Percentiles rank a stretch among this genome's conserved stretches.
phyloP scores from a whole-genome alignment of 2,329 filamentous ascomycete species.

The Trichoderma atroviride region DNA sequence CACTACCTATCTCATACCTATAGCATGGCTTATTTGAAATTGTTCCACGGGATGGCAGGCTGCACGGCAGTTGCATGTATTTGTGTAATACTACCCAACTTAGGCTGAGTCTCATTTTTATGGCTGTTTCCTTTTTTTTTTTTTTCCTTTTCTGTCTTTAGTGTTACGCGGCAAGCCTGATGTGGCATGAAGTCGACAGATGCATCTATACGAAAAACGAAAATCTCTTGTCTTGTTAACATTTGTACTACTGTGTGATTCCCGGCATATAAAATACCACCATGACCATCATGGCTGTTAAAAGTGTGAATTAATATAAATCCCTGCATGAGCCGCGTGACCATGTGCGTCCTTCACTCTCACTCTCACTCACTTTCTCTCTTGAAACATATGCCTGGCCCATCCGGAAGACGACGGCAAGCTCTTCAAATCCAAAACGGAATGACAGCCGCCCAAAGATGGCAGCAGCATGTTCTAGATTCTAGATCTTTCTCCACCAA shows the following conservation, averaged over 20 bases:
- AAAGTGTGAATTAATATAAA: not conserved
- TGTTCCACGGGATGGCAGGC: conserved; percentile 8
- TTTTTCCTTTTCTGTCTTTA: not conserved
- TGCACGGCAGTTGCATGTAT: conserved; percentile 18
- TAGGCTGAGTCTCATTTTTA: not conserved
- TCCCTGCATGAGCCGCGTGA: conserved; percentile 13
- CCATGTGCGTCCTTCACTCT: not conserved
- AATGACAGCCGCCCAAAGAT: not conserved
- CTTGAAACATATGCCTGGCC: not conserved
- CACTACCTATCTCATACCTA: not conserved
- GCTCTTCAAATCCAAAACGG: not conserved
- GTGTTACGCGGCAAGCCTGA: not conserved
- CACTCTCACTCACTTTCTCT: not conserved
- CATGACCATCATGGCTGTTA: not conserved
- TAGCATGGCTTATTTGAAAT: conserved; percentile 15
- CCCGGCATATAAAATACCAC: not conserved
- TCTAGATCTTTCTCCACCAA: not conserved
- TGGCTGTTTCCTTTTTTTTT: not conserved
- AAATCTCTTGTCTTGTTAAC: conserved; percentile 1
- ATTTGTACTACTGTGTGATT: not conserved
- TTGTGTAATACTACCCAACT: not conserved
- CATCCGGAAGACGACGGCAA: not conserved
- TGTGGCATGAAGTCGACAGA: conserved; percentile 1
- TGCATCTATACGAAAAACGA: conserved; percentile 6
- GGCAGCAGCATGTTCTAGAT: conserved; percentile 11